phyloP scores from a whole-genome alignment of 306 rosid species.

The Ormosia emarginata region DNA sequence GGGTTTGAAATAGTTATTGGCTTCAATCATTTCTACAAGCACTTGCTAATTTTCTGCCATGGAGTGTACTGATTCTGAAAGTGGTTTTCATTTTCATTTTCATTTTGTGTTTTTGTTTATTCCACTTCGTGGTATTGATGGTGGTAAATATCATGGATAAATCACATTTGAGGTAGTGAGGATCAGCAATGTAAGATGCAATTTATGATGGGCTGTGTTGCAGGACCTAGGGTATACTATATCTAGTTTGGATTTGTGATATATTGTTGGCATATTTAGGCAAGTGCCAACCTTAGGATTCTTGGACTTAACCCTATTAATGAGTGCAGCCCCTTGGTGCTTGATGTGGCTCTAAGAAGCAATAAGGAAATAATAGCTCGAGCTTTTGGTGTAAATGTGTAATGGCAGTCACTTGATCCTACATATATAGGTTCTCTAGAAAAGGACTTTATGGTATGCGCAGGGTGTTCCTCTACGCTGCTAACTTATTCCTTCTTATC shows the following conservation, averaged over 20 bases:
- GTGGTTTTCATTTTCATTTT: conserved; percentile 7
- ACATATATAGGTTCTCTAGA: background rate
- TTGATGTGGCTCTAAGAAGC: background rate
- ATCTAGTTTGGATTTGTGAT: background rate
- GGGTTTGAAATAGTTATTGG: background rate
- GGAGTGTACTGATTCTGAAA: background rate
- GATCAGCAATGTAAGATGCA: background rate
- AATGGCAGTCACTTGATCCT: background rate
- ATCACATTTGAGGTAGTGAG: background rate
- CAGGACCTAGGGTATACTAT: background rate
- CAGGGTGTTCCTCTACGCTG: background rate
- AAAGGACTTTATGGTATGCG: background rate
- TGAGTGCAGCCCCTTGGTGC: background rate
- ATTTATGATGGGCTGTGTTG: background rate
- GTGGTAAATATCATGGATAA: background rate
- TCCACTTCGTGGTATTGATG: background rate
- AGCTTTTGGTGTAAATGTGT: background rate
- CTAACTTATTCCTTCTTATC: background rate
- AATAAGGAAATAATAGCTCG: background rate
- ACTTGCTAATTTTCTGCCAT: background rate
- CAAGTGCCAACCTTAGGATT: background rate
- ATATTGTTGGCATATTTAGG: background rate
- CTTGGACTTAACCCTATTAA: background rate
- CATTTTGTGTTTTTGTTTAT: background rate
- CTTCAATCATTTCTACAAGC: background rate